These are phyloP conservation scores for Elongisporangium undulatum DNA, from an alignment of 352 stramenopile species.

Conservation along the genomic window DNA sequence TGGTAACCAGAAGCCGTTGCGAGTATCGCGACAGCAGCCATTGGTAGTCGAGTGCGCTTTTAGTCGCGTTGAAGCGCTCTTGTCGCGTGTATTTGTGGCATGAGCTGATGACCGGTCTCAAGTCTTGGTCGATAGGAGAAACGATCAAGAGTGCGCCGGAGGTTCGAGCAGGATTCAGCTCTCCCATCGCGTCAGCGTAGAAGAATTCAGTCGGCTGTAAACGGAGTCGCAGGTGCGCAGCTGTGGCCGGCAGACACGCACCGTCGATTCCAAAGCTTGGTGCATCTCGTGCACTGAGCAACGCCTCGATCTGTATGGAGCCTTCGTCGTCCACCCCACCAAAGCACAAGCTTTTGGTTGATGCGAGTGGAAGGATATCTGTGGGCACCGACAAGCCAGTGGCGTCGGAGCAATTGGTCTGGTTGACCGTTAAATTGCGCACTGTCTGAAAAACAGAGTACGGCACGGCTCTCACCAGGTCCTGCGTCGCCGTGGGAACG, in stretches of 20 bases:
- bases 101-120: constrained; percentile 15
- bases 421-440: constrained; percentile 19
- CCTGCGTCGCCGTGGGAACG: background rate
- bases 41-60: constrained; percentile 13
- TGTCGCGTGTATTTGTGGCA: constrained; percentile 8
- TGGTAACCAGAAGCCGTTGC: constrained; percentile 14
- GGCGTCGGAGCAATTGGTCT: constrained; percentile 8
- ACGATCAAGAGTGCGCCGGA: constrained; percentile 22
- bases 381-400: constrained; percentile 12
- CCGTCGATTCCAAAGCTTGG: constrained; percentile 17
- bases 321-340: constrained; percentile 27
- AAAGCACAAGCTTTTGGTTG: constrained; percentile 20
- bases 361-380: constrained; percentile 18
- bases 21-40: constrained; percentile 18
- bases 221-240: constrained; percentile 22
- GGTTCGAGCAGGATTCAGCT: constrained; percentile 23
- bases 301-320: constrained; percentile 23
- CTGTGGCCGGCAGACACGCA: constrained; percentile 13
- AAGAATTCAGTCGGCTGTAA: constrained; percentile 29
- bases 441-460: constrained; percentile 13
- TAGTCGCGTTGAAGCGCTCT: constrained; percentile 10
- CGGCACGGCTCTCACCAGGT: constrained; percentile 19
- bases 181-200: constrained; percentile 16
- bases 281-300: constrained; percentile 17
- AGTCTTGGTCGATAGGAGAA: constrained; percentile 11